Evolutionary conservation across 345 rosid species (phyloP).

Genomic region (Lenwebbia sp.): DNA sequence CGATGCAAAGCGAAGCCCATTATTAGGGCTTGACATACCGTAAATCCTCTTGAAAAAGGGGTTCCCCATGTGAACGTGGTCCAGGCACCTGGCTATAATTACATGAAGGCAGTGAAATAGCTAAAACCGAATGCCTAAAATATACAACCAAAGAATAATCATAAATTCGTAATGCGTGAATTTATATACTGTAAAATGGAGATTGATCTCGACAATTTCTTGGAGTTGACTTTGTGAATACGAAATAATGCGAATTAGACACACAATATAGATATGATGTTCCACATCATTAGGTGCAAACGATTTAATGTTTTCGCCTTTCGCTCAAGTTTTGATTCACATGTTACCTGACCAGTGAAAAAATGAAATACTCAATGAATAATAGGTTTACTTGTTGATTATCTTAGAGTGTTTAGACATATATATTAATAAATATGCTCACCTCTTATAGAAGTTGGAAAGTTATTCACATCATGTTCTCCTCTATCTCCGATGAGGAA

Average conservation of each 20-base stretch:
- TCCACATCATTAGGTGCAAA: neutral
- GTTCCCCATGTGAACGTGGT: neutral
- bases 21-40: neutral
- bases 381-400: neutral
- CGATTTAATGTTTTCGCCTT: neutral
- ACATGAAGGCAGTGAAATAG: neutral
- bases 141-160: neutral
- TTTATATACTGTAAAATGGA: neutral
- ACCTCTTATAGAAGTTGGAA: neutral
- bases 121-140: neutral
- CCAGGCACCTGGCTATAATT: neutral
- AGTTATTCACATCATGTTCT: neutral
- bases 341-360: accelerated
- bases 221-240: neutral
- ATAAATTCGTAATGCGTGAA: neutral
- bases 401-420: neutral
- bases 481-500: neutral
- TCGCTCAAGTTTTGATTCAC: neutral
- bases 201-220: neutral
- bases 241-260: neutral
- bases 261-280: neutral
- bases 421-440: neutral
- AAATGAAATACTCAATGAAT: neutral
- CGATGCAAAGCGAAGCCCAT: neutral
- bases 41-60: neutral